Evolutionary conservation across 106 monocot genomes (phyloP).

Genomic region (Acorus gramineus): DNA sequence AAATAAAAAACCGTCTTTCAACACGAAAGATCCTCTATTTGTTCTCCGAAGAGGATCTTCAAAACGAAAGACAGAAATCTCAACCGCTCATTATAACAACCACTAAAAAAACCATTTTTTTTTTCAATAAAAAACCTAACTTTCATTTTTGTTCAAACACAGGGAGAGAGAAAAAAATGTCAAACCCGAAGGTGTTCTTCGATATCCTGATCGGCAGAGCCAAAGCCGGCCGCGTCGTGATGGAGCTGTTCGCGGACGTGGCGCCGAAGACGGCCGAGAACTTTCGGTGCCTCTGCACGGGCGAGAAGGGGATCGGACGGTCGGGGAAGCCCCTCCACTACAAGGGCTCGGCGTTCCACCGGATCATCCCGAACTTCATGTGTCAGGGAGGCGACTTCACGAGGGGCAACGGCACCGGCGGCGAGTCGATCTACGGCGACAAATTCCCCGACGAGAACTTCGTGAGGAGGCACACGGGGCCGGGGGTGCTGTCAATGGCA

Average conservation of each 20-base stretch:
- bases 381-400: constrained; percentile 90
- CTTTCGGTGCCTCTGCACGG: constrained; percentile 81
- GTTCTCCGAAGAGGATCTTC: not conserved
- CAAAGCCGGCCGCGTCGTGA: constrained; percentile 51
- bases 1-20: constrained; percentile 4
- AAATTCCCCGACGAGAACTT: constrained; percentile 84
- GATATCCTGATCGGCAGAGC: constrained; percentile 69
- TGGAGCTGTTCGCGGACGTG: constrained; percentile 66
- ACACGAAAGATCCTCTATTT: constrained; percentile 1
- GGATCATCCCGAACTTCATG: constrained; percentile 80
- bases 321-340: constrained; percentile 67
- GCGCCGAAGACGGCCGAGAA: constrained; percentile 85
- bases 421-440: constrained; percentile 67
- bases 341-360: constrained; percentile 69
- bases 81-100: not conserved
- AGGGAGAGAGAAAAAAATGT: constrained; percentile 19
- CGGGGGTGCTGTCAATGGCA: constrained; percentile 76
- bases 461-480: constrained; percentile 55
- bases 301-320: constrained; percentile 67
- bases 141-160: not conserved
- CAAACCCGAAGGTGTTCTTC: constrained; percentile 85
- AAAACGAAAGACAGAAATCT: not conserved
- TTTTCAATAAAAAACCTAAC: not conserved
- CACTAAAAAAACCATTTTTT: not conserved
- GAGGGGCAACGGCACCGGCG: constrained; percentile 71